Evolutionary conservation across 192 early-diverging fungal species (phyloP).

Genomic region (Allomyces macrogynus): DNA sequence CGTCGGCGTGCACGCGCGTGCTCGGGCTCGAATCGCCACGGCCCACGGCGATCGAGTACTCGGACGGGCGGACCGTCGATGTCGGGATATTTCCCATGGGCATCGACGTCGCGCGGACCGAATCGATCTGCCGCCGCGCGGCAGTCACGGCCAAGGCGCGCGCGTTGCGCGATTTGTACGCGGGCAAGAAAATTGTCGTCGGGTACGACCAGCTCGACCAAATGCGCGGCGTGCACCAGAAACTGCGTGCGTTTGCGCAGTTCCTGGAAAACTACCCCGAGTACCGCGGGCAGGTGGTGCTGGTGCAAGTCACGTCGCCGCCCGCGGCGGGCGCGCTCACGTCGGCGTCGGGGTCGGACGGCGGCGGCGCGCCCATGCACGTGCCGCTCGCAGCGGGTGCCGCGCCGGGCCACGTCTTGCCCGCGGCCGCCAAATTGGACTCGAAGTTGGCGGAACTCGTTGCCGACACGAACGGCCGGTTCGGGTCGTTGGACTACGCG

Average conservation of each 20-base stretch:
- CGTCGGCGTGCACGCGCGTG: slow-evolving; percentile 80
- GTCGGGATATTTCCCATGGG: slow-evolving; percentile 92
- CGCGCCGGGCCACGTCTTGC: background rate
- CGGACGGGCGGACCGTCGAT: slow-evolving; percentile 47
- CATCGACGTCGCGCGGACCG: slow-evolving; percentile 66
- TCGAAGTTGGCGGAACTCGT: slow-evolving; percentile 78
- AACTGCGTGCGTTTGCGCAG: slow-evolving; percentile 82
- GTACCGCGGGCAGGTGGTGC: slow-evolving; percentile 71
- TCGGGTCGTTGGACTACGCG: slow-evolving; percentile 83
- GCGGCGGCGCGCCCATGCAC: too few species aligned
- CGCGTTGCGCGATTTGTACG: slow-evolving; percentile 59
- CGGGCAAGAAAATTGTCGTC: slow-evolving; percentile 79
- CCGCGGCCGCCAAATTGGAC: slow-evolving; percentile 22
- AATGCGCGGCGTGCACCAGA: slow-evolving; percentile 84
- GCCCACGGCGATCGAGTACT: slow-evolving; percentile 70
- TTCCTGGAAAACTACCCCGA: slow-evolving; percentile 78
- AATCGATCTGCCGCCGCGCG: slow-evolving; percentile 27
- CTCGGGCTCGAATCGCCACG: slow-evolving; percentile 69
- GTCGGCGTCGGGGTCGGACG: slow-evolving; percentile 6
- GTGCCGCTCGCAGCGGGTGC: too few species aligned
- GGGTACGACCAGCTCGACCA: slow-evolving; percentile 91
- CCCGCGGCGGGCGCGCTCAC: slow-evolving; percentile 42
- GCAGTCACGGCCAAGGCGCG: slow-evolving; percentile 59
- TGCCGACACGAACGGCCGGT: slow-evolving; percentile 78
- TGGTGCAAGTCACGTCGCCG: slow-evolving; percentile 91